Percentiles rank a stretch among this genome's conserved stretches.
phyloP scores from a whole-genome alignment of 192 early-diverging fungal genomes.

The Haplosporangium gracile region DNA sequence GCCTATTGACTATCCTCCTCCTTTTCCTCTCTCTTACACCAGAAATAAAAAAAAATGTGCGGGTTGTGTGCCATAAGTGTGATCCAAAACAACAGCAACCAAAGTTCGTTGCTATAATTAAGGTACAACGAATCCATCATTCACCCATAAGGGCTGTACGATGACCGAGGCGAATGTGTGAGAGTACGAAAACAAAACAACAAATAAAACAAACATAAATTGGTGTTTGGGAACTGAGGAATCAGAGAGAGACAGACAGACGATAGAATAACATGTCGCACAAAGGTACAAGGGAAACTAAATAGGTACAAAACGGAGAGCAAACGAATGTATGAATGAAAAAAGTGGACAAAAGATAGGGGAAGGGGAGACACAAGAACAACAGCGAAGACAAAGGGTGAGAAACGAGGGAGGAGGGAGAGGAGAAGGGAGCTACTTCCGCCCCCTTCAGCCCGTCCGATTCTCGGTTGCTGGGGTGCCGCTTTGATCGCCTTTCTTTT shows the following conservation, averaged over 20 bases:
- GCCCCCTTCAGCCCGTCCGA: neutral
- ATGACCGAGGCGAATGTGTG: neutral
- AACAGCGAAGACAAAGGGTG: neutral
- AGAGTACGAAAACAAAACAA: neutral
- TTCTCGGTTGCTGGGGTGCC: neutral
- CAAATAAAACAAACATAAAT: conserved; percentile 2
- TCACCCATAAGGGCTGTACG: neutral
- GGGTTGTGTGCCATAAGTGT: neutral
- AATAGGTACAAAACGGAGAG: neutral
- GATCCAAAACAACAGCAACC: too few relatives aligned
- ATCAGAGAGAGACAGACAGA: neutral
- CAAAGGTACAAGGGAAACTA: neutral
- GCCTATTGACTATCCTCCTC: neutral
- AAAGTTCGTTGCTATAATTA: too few relatives aligned
- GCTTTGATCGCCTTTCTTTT: neutral
- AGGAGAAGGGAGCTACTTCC: neutral
- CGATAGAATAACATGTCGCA: neutral
- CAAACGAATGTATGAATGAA: neutral
- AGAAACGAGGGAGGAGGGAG: neutral
- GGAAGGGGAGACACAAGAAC: neutral
- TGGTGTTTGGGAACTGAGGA: conserved; percentile 1
- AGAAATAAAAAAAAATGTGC: neutral
- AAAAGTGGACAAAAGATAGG: neutral
- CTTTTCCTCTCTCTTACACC: neutral
- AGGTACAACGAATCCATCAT: neutral